phyloP scores from a whole-genome alignment of 1,139 yeast genomes.

The Geotrichum klebahnii region DNA sequence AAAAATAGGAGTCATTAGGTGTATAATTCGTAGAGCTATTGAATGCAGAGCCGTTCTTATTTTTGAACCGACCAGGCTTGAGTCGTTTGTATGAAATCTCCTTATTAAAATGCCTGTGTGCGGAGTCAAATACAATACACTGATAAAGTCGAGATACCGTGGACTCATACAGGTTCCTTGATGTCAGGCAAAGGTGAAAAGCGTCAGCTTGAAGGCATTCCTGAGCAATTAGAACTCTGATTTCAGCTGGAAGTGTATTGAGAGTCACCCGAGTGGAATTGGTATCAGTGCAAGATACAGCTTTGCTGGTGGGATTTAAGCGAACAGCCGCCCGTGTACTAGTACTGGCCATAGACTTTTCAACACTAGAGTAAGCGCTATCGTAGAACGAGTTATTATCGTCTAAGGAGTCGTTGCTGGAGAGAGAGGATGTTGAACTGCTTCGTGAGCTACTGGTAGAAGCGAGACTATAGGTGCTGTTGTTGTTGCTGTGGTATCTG shows the following conservation, averaged over 20 bases:
- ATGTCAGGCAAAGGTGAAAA: slow-evolving; percentile 28
- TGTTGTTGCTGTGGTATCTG: background rate
- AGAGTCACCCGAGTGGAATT: background rate
- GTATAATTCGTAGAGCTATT: no score
- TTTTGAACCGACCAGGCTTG: slow-evolving; percentile 2
- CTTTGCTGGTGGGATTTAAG: no score
- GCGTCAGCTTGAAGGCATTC: slow-evolving; percentile 30
- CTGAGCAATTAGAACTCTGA: slow-evolving; percentile 26
- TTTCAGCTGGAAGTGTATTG: slow-evolving; percentile 41
- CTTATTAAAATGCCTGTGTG: slow-evolving; percentile 28
- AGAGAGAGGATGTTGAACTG: background rate
- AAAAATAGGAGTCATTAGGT: slow-evolving; percentile 14
- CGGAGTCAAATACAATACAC: slow-evolving; percentile 29
- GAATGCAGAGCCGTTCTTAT: no score
- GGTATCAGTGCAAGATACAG: background rate
- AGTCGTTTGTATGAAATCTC: slow-evolving; percentile 22
- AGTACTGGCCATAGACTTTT: background rate
- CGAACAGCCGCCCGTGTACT: no score
- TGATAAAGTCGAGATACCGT: slow-evolving; percentile 27
- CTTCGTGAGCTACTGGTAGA: background rate
- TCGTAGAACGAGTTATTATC: background rate
- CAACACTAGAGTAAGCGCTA: background rate
- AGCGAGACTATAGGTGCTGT: background rate
- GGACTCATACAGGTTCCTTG: slow-evolving; percentile 24
- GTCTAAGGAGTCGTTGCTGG: background rate